A percentile compares a stretch with the other conserved stretches of the same genome.
These are phyloP conservation scores for Hippophae gyantsensis DNA, from an alignment of 306 rosid genomes.

Conservation along the genomic window DNA sequence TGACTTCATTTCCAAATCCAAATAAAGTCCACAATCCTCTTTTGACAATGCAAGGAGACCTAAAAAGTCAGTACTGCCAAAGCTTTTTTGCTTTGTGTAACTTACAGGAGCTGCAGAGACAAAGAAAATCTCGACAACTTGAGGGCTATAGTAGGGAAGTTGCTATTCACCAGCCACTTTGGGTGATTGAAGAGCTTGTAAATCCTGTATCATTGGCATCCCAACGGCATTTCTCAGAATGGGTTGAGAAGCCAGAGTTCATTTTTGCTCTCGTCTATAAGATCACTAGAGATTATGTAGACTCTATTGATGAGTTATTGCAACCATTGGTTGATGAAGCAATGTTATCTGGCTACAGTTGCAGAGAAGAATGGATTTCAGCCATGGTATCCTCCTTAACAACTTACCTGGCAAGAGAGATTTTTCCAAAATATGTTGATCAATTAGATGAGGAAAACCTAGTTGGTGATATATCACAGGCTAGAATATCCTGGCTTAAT, in stretches of 20 bases:
- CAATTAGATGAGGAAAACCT: constrained; percentile 48
- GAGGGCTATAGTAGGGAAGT: constrained; percentile 45
- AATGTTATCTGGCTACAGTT: constrained; percentile 72
- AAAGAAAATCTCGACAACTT: constrained; percentile 78
- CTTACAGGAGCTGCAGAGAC: constrained; percentile 76
- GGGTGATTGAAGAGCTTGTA: constrained; percentile 97
- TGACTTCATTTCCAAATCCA: constrained; percentile 24
- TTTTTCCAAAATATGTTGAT: constrained; percentile 54
- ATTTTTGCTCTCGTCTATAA: constrained; percentile 81
- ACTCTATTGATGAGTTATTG: constrained; percentile 72
- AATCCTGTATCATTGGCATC: constrained; percentile 74
- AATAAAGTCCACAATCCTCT: constrained; percentile 61
- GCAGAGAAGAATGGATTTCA: constrained; percentile 95
- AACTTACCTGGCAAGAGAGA: constrained; percentile 75
- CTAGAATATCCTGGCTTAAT: constrained; percentile 70
- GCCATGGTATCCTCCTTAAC: constrained; percentile 75
- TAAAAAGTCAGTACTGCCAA: constrained; percentile 66
- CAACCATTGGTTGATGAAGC: constrained; percentile 95
- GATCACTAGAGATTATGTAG: constrained; percentile 76
- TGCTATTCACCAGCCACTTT: constrained; percentile 70
- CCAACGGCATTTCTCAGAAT: constrained; percentile 79
- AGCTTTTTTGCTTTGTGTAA: constrained; percentile 70
- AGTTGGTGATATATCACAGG: constrained; percentile 35
- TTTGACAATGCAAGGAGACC: constrained; percentile 65
- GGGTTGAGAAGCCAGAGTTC: constrained; percentile 81